These are phyloP conservation scores for Pestalotiopsis sp. DNA, from an alignment of 2,329 filamentous ascomycete species.

Conservation along the genomic window DNA sequence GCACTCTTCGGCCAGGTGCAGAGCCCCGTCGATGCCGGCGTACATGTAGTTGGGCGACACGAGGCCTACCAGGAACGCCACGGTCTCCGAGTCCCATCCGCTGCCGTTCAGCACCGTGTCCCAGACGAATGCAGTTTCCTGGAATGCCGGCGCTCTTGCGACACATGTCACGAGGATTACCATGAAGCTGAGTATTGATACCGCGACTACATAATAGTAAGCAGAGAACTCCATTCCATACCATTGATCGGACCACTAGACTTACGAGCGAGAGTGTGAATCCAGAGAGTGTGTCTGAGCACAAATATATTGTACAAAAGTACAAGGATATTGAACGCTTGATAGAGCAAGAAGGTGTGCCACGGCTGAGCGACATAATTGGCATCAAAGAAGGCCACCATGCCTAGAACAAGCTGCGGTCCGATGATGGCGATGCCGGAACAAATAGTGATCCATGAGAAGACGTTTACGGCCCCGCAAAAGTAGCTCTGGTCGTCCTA, in stretches of 20 bases:
- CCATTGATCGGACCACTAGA: not conserved
- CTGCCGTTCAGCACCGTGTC: not conserved
- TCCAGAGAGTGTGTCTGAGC: not conserved
- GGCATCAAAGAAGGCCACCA: not conserved
- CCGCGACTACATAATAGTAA: not conserved
- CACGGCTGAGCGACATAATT: not conserved
- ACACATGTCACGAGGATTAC: not conserved
- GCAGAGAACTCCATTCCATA: not conserved
- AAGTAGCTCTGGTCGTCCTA: not conserved
- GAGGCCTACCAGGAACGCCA: not conserved
- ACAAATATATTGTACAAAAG: not conserved
- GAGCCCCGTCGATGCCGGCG: not conserved
- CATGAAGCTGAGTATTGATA: not conserved
- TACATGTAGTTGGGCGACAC: not conserved
- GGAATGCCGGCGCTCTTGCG: not conserved
- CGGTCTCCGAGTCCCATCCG: not conserved
- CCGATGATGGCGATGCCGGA: not conserved
- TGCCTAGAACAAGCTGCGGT: not conserved
- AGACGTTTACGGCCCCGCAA: not conserved
- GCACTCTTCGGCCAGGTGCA: not conserved
- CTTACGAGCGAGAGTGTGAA: not conserved
- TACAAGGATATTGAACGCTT: not conserved
- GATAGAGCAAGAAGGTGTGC: not conserved
- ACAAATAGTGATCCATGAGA: not conserved
- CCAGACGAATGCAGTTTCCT: not conserved